Base-by-base conservation (phyloP, 2,329 filamentous ascomycete genomes). In the Thelonectria blattea region DNA sequence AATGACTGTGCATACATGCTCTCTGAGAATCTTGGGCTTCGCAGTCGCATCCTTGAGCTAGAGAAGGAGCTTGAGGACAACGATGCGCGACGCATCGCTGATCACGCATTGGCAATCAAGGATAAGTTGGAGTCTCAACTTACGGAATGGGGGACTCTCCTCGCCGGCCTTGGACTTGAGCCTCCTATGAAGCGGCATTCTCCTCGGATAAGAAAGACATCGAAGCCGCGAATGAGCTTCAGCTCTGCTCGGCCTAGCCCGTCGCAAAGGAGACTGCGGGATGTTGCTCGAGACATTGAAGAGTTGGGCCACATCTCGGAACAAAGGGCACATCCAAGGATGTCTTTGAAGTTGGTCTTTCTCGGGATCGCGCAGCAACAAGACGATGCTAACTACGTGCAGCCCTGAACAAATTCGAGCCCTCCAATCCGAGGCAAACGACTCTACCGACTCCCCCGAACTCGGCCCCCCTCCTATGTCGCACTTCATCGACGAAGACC, bases 21-120 rank as follows among this genome's bases (percentile, higher is more conserved):
- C 22, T 87, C 89, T n/a, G 91, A 95, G 68, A 95, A 95, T 72
- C 83, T 94, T 56, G 83, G 88, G 55, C 82, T 95, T 14, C 85
- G 88, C 52, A 83, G 90, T 62, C 86, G 91, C 62, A 86, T 93
- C 47, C 75, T 93, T 52, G 85, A 86, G 52, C 80, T 93, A 2
- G 86, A 92, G 70, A 86, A 85, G 57, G 85, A 91, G 56, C 77
- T 91, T 34, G 85, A 90, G 59, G 83, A 87, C 65, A 86, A 85
- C 56, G 81, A 83, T 49, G 78, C 83, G 47, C 82, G 83, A 47
- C 79, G 85, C 53, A 84, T 88, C 30, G 84, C 87, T 59, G 86
- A 90, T 61, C 86, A 89, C 72, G 86, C 91, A 10, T 78, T 87
- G 61, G 83, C 83, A n/a, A 86, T 93, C 68, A 92, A 89, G 73